These are phyloP conservation scores for Setomelanomma holmii DNA, from an alignment of 2,329 filamentous ascomycete species.

Conservation along the genomic window DNA sequence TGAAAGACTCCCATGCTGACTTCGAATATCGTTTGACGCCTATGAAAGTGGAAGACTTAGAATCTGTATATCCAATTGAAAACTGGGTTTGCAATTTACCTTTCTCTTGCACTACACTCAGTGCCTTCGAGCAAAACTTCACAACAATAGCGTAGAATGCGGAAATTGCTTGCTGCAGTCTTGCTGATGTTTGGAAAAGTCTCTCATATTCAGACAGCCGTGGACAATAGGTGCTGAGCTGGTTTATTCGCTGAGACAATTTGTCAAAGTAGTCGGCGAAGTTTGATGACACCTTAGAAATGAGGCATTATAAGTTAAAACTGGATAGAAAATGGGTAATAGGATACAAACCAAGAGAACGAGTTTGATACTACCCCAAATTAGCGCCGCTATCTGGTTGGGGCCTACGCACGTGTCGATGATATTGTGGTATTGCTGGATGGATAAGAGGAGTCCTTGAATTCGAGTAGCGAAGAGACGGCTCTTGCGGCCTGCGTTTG, in stretches of 20 bases:
- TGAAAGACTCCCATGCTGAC: slow-evolving; percentile 21
- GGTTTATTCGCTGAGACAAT: slow-evolving; percentile 48
- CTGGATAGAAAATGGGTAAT: not conserved
- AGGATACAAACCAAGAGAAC: slow-evolving; percentile 44
- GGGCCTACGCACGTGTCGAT: slow-evolving; percentile 50
- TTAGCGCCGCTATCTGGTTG: slow-evolving; percentile 48
- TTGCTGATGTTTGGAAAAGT: slow-evolving; percentile 44
- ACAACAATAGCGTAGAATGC: slow-evolving; percentile 25
- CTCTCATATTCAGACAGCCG: slow-evolving; percentile 48
- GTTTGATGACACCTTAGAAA: slow-evolving; percentile 41
- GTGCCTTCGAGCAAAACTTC: slow-evolving; percentile 22
- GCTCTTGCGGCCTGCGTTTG: slow-evolving; percentile 16
- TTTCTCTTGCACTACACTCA: slow-evolving; percentile 21
- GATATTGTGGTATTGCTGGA: slow-evolving; percentile 48
- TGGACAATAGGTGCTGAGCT: slow-evolving; percentile 45
- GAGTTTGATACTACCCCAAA: slow-evolving; percentile 56
- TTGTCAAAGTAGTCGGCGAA: slow-evolving; percentile 52
- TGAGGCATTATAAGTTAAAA: slow-evolving; percentile 1
- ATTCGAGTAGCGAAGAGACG: slow-evolving; percentile 41
- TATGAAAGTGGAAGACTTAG: slow-evolving; percentile 3
- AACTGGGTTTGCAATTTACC: slow-evolving; percentile 9
- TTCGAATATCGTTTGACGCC: slow-evolving; percentile 19
- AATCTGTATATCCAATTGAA: not conserved
- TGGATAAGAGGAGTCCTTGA: slow-evolving; percentile 43
- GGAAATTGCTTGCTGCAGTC: slow-evolving; percentile 44